Conservation (phyloP, 768 basidiomycete species). For the Melanogaster broomeanus region DNA sequence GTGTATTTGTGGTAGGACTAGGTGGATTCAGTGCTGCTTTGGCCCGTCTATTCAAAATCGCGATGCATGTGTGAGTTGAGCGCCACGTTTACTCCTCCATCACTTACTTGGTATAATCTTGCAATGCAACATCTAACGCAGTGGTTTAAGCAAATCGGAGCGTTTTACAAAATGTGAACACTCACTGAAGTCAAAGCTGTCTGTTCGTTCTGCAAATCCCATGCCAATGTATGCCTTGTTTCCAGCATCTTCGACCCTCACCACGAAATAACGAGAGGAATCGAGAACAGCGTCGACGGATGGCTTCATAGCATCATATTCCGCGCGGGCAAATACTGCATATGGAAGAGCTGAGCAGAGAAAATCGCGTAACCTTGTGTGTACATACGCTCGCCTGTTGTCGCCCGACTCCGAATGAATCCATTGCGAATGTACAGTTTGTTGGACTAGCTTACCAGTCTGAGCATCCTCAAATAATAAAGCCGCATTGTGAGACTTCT, state of each 20-base stretch:
- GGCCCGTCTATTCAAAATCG: constrained; percentile 48
- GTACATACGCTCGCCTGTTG: constrained; percentile 66
- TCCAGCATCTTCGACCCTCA: constrained; percentile 86
- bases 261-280: constrained; percentile 92
- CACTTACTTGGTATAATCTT: constrained; percentile 79
- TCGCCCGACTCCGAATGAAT: constrained; percentile 1
- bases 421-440: not conserved
- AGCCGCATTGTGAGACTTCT: constrained; percentile 66
- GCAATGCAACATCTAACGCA: constrained; percentile 72
- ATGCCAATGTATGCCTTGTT: constrained; percentile 92
- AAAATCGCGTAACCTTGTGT: constrained; percentile 10
- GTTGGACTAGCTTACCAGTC: constrained; percentile 56
- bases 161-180: constrained; percentile 4
- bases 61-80: not conserved
- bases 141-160: constrained; percentile 6
- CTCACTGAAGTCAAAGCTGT: constrained; percentile 93
- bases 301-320: constrained; percentile 76
- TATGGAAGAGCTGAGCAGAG: constrained; percentile 11
- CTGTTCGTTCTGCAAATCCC: constrained; percentile 86
- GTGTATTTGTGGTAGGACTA: constrained; percentile 39
- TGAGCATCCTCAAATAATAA: constrained; percentile 80
- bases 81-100: not conserved
- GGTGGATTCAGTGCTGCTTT: constrained; percentile 63
- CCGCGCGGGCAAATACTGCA: constrained; percentile 90
- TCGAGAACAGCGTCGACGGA: constrained; percentile 95